Evolutionary conservation across 2,329 filamentous ascomycete species (phyloP), one percentile per base, ranked within the genome.

Genomic region (Arachnopeziza araneosa): DNA sequence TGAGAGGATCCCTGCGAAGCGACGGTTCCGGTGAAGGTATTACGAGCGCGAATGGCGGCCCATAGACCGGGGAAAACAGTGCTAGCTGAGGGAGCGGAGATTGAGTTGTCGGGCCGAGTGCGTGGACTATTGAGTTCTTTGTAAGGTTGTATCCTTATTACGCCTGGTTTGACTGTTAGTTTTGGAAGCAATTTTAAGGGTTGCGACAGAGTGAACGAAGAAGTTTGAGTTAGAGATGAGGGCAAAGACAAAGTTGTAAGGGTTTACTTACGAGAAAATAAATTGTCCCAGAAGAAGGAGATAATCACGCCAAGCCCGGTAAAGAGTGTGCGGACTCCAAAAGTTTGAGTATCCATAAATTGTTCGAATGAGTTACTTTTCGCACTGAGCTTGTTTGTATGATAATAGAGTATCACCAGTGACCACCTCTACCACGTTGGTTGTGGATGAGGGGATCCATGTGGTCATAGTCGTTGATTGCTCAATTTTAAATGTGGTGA

Each of bases 231-330:
- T n/a, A n/a, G n/a, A n/a, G 14, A 14, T 32, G 30, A 32, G 30
- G 7, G 7, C 7, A 32, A 14, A 32, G 14, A 7, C 30, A 14
- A 7, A 32, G 30, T 32, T 7, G n/a, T n/a, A 32, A 36, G 23
- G 14, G 26, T 19, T 17, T 22, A 24, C 53, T 36, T 22, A 55
- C 54, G 21, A 10, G 54, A 55, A 50, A 55, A 49, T 36, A 55
- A 24, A 24, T 55, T 36, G n/a, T 55, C 55, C 55, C 50, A 57
- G 55, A 57, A 57, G 26, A 52, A 52, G 2, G 55, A 23, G 23
- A 57, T 57, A 19, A 52, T 52, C 12, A 57, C 55, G 52, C 22
- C 55, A 12, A 52, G 21, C 8, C 24, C 26, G 24, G 50, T 48
- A 30, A 57, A 57, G 8, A 57, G 26, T 19, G 44, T 52, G 12